Base-by-base conservation (phyloP, 495 filamentous ascomycete genomes). In the Aspergillus nidulans region DNA sequence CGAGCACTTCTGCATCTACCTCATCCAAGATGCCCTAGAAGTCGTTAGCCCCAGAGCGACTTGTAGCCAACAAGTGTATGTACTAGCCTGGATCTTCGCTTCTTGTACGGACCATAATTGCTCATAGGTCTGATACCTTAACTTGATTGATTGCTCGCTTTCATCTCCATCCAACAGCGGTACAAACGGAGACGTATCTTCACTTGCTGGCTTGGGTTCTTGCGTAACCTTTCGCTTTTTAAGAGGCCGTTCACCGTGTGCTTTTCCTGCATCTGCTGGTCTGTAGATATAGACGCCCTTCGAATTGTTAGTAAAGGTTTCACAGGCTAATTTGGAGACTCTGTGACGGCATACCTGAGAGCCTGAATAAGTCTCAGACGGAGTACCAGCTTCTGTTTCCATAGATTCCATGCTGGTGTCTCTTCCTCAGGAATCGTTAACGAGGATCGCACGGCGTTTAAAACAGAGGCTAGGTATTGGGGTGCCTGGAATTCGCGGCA, bases 281-380 rank as follows among this genome's bases (percentile, higher is more conserved):
- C 78, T 76, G 66, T 89, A 91, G 57, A 92, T 73, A 66, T 89
- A 91, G 49, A 87, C 83, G 30, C 77, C 80, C 87, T 92, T 51
- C 23, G 53, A 48, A 48, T 26, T 30, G 58, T 65, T 53, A 65
- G 58, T 44, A 16, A 57, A 39, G 20, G 36, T 12, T 50, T 21
- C 12, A n/a, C 19, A 28, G 9, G 6, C 2, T 24, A 6, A 21
- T 44, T 13, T 25, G 23, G 36, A 13, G 3, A 1, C 12, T 21
- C 10, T 18, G 13, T 16, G 24, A 9, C 20, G 26, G 15, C 15
- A 24, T 70, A 84, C 81, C 69, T 80, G 74, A 38, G 76, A 77
- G 43, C 80, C 78, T 36, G 73, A 69, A 56, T 58, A 61, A 60
- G 68, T 67, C 38, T 63, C 66, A 16, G 67, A 58, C 41, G 62